These are phyloP conservation scores for Botrytis elliptica DNA, from an alignment of 2,329 filamentous ascomycete species.

Conservation along the genomic window DNA sequence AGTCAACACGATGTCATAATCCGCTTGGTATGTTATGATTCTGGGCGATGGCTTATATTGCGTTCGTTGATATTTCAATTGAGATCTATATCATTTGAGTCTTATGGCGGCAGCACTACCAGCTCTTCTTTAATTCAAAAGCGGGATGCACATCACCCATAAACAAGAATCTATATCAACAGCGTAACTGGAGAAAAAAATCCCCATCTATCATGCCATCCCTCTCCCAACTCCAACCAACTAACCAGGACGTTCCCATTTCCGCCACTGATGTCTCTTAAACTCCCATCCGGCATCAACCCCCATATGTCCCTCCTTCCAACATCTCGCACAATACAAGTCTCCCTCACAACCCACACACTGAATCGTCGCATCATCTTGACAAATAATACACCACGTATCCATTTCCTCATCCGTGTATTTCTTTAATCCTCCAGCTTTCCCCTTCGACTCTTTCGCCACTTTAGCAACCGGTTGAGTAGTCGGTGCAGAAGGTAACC, in stretches of 20 bases:
- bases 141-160: not conserved
- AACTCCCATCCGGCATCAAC: constrained; percentile 70
- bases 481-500: constrained; percentile 37
- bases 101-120: not conserved
- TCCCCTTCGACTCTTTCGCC: constrained; percentile 8
- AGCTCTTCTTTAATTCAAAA: not conserved
- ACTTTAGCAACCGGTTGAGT: constrained; percentile 31
- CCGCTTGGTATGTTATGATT: not conserved
- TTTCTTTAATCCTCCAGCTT: constrained; percentile 26
- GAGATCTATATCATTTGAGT: not conserved
- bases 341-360: constrained; percentile 72
- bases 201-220: fast-evolving
- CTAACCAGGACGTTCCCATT: constrained; percentile 47
- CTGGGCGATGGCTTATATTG: not conserved
- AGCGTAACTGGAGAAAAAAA: not conserved
- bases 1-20: not conserved
- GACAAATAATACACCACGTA: constrained; percentile 80
- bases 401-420: constrained; percentile 70
- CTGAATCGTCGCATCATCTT: constrained; percentile 70
- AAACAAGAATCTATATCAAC: not conserved
- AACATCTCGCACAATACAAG: constrained; percentile 75
- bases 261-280: constrained; percentile 64
- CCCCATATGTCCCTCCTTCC: constrained; percentile 76
- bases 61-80: not conserved
- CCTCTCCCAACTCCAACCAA: not conserved